A percentile compares a stretch with the other conserved stretches of the same genome.
phyloP scores from a whole-genome alignment of 2,329 filamentous ascomycete genomes.

The Fusarium pseudocircinatum region DNA sequence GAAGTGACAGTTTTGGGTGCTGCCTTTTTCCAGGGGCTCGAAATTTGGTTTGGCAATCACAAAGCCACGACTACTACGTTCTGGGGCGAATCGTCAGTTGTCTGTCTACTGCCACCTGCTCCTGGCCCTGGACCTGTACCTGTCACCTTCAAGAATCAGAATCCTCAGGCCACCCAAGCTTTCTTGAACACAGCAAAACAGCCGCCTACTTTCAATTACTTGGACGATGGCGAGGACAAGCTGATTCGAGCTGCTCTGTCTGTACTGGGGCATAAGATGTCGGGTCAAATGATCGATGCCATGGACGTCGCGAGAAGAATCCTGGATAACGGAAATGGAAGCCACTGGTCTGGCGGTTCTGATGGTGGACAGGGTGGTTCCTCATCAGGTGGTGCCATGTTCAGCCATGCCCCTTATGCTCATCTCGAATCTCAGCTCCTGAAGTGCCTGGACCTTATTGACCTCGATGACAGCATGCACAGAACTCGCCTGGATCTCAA shows the following conservation, averaged over 20 bases:
- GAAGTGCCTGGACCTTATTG: slow-evolving; percentile 79
- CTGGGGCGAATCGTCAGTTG: slow-evolving; percentile 82
- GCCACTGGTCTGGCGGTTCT: slow-evolving; percentile 59
- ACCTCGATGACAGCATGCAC: slow-evolving; percentile 77
- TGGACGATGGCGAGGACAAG: slow-evolving; percentile 75
- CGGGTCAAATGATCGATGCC: slow-evolving; percentile 69
- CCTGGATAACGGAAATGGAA: slow-evolving; percentile 54
- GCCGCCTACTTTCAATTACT: slow-evolving; percentile 74
- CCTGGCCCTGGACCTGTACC: slow-evolving; percentile 73
- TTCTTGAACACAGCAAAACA: slow-evolving; percentile 50
- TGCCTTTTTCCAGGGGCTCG: slow-evolving; percentile 78
- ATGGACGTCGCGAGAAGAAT: slow-evolving; percentile 70
- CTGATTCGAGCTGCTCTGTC: slow-evolving; percentile 74
- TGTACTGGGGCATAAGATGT: slow-evolving; percentile 72
- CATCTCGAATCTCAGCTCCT: slow-evolving; percentile 76
- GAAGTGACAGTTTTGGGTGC: slow-evolving; percentile 88
- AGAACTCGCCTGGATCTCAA: slow-evolving; percentile 74
- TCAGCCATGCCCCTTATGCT: slow-evolving; percentile 53
- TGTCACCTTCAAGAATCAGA: slow-evolving; percentile 73
- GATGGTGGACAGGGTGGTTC: slow-evolving; percentile 51
- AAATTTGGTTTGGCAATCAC: slow-evolving; percentile 82
- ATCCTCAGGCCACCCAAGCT: slow-evolving; percentile 50
- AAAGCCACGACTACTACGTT: slow-evolving; percentile 77
- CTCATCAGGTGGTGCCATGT: slow-evolving; percentile 57
- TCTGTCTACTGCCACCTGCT: slow-evolving; percentile 80